Percentiles rank a stretch among this genome's conserved stretches.
phyloP scores from a whole-genome alignment of 2,329 filamentous ascomycete genomes.

The Aspergillus flavus region DNA sequence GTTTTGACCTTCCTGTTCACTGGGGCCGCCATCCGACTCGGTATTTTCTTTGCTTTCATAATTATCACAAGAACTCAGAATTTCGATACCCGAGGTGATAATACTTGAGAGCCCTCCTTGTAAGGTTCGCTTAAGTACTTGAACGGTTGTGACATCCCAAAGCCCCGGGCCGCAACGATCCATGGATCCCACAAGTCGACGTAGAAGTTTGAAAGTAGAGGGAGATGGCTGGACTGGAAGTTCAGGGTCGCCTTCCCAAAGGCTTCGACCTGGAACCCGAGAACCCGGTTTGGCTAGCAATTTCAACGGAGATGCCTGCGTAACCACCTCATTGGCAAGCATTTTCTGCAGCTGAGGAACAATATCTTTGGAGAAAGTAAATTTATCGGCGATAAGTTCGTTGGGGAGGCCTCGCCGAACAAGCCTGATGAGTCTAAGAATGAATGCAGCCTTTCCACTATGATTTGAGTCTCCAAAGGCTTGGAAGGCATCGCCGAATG shows the following conservation, averaged over 20 bases:
- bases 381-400: slow-evolving; percentile 41
- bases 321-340: slow-evolving; percentile 59
- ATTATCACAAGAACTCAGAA: slow-evolving; percentile 18
- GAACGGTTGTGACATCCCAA: slow-evolving; percentile 73
- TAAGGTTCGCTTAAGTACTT: slow-evolving; percentile 63
- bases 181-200: slow-evolving; percentile 68
- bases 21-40: not conserved
- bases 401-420: slow-evolving; percentile 68
- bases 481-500: slow-evolving; percentile 47
- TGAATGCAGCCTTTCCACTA: slow-evolving; percentile 61
- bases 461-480: slow-evolving; percentile 49
- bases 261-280: slow-evolving; percentile 60
- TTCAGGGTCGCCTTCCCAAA: slow-evolving; percentile 80
- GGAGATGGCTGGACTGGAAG: slow-evolving; percentile 80
- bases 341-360: slow-evolving; percentile 66
- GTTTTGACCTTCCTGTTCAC: slow-evolving; percentile 6
- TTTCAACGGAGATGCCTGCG: slow-evolving; percentile 46
- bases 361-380: slow-evolving; percentile 60
- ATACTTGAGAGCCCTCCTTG: slow-evolving; percentile 48
- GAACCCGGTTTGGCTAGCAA: slow-evolving; percentile 48
- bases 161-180: slow-evolving; percentile 71
- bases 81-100: slow-evolving; percentile 26
- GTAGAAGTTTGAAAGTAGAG: slow-evolving; percentile 70
- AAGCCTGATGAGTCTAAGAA: slow-evolving; percentile 74
- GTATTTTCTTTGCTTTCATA: slow-evolving; percentile 6